Evolutionary conservation across 192 early-diverging fungal species (phyloP).

Genomic region (Phlyctochytrium bullatum): DNA sequence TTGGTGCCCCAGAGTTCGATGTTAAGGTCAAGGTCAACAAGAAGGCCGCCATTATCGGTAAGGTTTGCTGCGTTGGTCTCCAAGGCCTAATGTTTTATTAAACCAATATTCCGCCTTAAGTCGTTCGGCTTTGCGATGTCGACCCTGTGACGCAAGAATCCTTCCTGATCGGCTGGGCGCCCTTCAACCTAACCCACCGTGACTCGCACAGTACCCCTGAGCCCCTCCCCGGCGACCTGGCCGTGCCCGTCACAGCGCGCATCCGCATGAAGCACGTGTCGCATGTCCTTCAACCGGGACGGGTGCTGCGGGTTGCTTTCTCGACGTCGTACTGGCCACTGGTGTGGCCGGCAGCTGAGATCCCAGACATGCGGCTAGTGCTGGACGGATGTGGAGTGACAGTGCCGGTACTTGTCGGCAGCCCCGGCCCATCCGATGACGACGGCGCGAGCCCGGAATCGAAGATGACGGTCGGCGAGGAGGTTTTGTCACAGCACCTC

Average conservation of each 20-base stretch:
- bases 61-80: too few species aligned
- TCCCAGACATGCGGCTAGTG: neutral
- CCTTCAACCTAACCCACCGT: slow-evolving; percentile 5
- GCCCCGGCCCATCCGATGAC: too few species aligned
- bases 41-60: neutral
- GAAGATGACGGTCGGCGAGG: neutral
- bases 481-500: neutral
- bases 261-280: neutral
- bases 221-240: neutral
- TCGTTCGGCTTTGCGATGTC: slow-evolving; percentile 8
- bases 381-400: neutral
- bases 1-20: neutral
- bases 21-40: neutral
- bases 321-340: slow-evolving; percentile 10
- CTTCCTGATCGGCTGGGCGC: neutral
- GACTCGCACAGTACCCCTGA: neutral
- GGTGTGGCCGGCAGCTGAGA: neutral
- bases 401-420: neutral
- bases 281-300: neutral
- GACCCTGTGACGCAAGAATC: neutral
- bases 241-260: neutral
- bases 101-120: too few species aligned
- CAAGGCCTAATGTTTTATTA: too few species aligned
- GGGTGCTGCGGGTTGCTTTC: neutral
- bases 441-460: too few species aligned